Percentiles rank a stretch among this genome's conserved stretches.
These are phyloP conservation scores for Populus hybrid DNA, from an alignment of 441 rosid species.

Conservation along the genomic window DNA sequence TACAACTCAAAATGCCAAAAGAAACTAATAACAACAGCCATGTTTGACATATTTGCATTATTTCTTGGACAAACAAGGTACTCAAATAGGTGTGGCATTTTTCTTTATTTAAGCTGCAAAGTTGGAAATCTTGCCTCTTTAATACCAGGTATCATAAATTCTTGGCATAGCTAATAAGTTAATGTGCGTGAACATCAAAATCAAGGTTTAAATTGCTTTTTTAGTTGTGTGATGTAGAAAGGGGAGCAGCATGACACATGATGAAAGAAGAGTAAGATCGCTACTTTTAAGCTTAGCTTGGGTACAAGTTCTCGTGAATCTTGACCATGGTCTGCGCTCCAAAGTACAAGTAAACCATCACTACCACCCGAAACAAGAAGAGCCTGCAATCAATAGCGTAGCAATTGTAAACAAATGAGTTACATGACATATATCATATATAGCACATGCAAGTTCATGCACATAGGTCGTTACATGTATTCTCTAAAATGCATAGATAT, in stretches of 20 bases:
- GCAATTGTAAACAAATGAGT: background rate
- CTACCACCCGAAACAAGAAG: conserved; percentile 97
- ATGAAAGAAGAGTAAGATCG: conserved; percentile 3
- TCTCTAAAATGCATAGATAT: background rate
- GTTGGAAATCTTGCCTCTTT: background rate
- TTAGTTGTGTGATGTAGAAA: conserved; percentile 1
- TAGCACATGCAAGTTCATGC: background rate
- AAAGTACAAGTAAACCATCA: conserved; percentile 90
- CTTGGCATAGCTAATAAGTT: conserved; percentile 2
- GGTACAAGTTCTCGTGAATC: conserved; percentile 99
- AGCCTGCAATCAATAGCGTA: conserved; percentile 49
- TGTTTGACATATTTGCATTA: background rate
- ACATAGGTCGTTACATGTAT: background rate
- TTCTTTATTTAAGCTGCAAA: background rate
- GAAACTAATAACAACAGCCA: background rate
- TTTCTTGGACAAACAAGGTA: background rate
- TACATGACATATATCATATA: conserved; percentile 2
- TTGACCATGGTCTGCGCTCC: conserved; percentile 96
- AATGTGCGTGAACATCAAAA: background rate
- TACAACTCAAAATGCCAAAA: background rate
- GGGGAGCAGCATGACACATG: background rate
- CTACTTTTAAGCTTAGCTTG: conserved; percentile 87
- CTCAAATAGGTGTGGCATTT: background rate
- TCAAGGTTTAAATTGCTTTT: conserved; percentile 5
- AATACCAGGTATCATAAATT: background rate